These are phyloP conservation scores for Aspergillus latus DNA, from an alignment of 2,329 filamentous ascomycete genomes.

Conservation along the genomic window DNA sequence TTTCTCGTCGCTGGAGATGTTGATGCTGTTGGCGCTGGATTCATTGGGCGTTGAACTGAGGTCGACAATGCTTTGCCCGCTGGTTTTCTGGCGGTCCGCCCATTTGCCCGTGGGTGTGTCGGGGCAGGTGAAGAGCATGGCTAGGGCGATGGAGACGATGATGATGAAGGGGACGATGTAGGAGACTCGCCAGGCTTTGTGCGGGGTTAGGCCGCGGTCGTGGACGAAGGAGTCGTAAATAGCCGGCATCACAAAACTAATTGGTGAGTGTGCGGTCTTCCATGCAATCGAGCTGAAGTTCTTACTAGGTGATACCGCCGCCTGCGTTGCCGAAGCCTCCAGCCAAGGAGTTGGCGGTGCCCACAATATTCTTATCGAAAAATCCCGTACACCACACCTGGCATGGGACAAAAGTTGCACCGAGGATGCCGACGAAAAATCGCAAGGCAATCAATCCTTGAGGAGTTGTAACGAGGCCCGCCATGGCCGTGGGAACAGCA, in stretches of 20 bases:
- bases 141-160: constrained; percentile 64
- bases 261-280: not conserved
- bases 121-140: constrained; percentile 73
- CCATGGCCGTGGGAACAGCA: constrained; percentile 76
- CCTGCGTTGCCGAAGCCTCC: constrained; percentile 85
- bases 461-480: constrained; percentile 70
- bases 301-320: constrained; percentile 77
- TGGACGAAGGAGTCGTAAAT: constrained; percentile 74
- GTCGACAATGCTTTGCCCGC: constrained; percentile 46
- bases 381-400: constrained; percentile 93
- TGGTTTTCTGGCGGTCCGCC: constrained; percentile 66
- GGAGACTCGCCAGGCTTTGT: constrained; percentile 77
- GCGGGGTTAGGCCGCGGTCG: constrained; percentile 58
- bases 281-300: not conserved
- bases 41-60: constrained; percentile 24
- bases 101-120: constrained; percentile 83
- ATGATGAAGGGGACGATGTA: constrained; percentile 83
- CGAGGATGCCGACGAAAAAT: constrained; percentile 48
- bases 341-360: constrained; percentile 80
- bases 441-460: constrained; percentile 49
- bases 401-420: constrained; percentile 55
- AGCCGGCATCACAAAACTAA: constrained; percentile 79
- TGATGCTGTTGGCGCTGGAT: constrained; percentile 21
- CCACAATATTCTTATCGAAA: constrained; percentile 89
- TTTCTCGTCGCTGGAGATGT: constrained; percentile 30